Evolutionary conservation across 805 yeast genomes (phyloP).

Genomic region (Candida chilensis): DNA sequence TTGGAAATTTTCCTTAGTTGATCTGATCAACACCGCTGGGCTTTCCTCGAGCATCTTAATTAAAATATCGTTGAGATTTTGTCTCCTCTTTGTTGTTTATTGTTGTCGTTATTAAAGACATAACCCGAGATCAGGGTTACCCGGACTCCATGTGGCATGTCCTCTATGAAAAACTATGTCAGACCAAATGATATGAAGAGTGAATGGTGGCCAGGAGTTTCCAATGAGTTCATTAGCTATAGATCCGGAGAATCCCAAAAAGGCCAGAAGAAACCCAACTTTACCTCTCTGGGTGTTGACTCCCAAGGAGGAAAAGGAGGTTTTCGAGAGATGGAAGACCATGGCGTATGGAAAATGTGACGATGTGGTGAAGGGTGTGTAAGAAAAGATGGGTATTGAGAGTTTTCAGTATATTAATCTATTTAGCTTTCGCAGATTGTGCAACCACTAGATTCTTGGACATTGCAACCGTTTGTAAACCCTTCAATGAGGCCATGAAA

Average conservation of each 20-base stretch:
- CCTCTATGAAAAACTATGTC: no score
- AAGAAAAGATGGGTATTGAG: neutral
- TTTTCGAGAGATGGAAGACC: conserved; percentile 61
- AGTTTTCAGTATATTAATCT: conserved; percentile 37
- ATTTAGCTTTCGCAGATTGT: conserved; percentile 59
- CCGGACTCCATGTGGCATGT: no score
- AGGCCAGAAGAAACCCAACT: conserved; percentile 28
- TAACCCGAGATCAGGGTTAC: no score
- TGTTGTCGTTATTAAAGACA: conserved; percentile 7
- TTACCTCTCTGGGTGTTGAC: conserved; percentile 72
- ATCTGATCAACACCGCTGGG: conserved; percentile 24
- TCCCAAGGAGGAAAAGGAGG: conserved; percentile 68
- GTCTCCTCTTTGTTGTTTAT: conserved; percentile 2
- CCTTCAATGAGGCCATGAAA: conserved; percentile 47
- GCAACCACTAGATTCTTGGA: conserved; percentile 54
- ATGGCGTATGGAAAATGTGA: conserved; percentile 61
- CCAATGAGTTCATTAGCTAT: no score
- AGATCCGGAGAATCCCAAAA: conserved; percentile 18
- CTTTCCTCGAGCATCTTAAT: conserved; percentile 20
- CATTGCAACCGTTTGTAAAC: conserved; percentile 58
- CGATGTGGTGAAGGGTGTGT: conserved; percentile 48
- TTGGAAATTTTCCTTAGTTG: conserved; percentile 38
- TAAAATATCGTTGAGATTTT: no score
- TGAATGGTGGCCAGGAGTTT: no score
- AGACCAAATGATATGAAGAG: no score